These are phyloP conservation scores for Nicotiana knightiana DNA, from an alignment of 257 asterid genomes.

Conservation along the genomic window DNA sequence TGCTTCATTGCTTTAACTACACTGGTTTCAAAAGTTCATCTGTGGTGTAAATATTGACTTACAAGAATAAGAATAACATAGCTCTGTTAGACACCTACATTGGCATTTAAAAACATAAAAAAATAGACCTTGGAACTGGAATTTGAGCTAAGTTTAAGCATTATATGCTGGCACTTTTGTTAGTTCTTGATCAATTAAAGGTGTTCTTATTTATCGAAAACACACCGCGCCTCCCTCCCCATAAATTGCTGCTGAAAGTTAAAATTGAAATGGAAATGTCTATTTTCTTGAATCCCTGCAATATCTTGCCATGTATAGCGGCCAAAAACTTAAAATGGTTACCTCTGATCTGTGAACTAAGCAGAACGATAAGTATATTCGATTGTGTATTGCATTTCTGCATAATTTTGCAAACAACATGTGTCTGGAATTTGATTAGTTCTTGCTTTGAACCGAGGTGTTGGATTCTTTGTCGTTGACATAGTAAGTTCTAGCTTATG, in stretches of 20 bases:
- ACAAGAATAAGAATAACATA: background rate
- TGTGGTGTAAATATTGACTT: background rate
- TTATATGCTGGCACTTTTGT: background rate
- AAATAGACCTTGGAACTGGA: background rate
- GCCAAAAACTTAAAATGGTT: background rate
- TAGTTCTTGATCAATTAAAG: background rate
- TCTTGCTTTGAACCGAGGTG: background rate
- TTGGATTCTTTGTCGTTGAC: background rate
- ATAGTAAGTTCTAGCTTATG: background rate
- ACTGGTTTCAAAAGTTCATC: background rate
- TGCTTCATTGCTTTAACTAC: no score
- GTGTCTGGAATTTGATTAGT: background rate
- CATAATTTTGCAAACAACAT: background rate
- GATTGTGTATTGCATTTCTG: background rate
- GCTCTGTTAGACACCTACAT: background rate
- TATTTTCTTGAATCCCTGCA: background rate
- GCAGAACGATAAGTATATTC: background rate
- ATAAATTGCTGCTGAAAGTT: background rate
- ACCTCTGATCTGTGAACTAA: background rate
- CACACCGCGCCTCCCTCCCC: background rate
- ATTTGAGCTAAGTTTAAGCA: background rate
- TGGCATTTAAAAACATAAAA: background rate
- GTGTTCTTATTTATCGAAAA: background rate
- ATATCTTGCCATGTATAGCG: background rate
- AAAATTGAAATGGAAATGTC: background rate